phyloP scores from a whole-genome alignment of 2,329 filamentous ascomycete genomes.

The Botryotinia globosa region DNA sequence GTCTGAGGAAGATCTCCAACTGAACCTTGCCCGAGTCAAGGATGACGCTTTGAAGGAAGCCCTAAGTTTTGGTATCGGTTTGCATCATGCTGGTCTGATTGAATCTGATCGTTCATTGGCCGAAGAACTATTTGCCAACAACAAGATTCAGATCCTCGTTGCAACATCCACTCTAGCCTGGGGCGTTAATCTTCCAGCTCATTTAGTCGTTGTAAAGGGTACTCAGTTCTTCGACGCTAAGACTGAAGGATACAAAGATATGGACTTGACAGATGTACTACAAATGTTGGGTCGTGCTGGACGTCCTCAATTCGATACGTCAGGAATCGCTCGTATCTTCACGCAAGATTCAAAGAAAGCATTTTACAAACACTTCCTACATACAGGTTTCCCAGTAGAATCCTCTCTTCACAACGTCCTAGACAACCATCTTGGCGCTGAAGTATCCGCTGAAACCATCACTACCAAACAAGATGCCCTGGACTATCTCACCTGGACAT shows the following conservation, averaged over 20 bases:
- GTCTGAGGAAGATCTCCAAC: slow-evolving; percentile 87
- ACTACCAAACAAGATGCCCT: slow-evolving; percentile 93
- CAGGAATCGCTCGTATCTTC: slow-evolving; percentile 94
- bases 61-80: slow-evolving; percentile 93
- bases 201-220: slow-evolving; percentile 95
- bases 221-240: slow-evolving; percentile 99
- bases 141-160: slow-evolving; percentile 96
- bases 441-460: slow-evolving; percentile 90
- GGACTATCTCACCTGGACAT: slow-evolving; percentile 98
- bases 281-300: slow-evolving; percentile 97
- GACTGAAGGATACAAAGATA: slow-evolving; percentile 95
- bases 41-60: slow-evolving; percentile 90
- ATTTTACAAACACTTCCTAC: slow-evolving; percentile 98
- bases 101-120: slow-evolving; percentile 89
- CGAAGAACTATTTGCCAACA: slow-evolving; percentile 93
- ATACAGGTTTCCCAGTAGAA: slow-evolving; percentile 96
- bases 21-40: slow-evolving; percentile 86
- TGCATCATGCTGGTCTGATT: slow-evolving; percentile 95
- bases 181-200: slow-evolving; percentile 96
- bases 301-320: slow-evolving; percentile 92
- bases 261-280: slow-evolving; percentile 96
- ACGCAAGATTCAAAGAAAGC: slow-evolving; percentile 97
- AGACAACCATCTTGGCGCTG: slow-evolving; percentile 93
- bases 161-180: slow-evolving; percentile 88
- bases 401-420: slow-evolving; percentile 94